These are phyloP conservation scores for Hemileccinum impolitum DNA, from an alignment of 768 basidiomycete species.

Conservation along the genomic window DNA sequence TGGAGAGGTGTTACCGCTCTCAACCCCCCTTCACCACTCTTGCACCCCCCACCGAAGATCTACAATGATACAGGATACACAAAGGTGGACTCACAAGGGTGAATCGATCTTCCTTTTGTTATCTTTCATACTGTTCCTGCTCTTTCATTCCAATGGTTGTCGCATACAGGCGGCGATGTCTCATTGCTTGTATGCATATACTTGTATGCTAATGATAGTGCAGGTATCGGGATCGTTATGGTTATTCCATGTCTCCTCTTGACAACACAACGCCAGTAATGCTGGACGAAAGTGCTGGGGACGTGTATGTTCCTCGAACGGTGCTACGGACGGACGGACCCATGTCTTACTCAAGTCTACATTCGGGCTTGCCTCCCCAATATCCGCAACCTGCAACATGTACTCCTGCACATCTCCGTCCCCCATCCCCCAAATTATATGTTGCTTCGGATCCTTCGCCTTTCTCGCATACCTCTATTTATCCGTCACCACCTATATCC, in stretches of 20 bases:
- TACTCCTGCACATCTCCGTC: slow-evolving; percentile 26
- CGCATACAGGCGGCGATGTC: slow-evolving; percentile 14
- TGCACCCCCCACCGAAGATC: slow-evolving; percentile 20
- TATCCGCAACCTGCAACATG: slow-evolving; percentile 11
- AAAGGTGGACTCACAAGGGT: slow-evolving; percentile 29
- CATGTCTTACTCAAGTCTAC: slow-evolving; percentile 8
- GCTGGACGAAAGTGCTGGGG: slow-evolving; percentile 27
- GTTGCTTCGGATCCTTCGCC: slow-evolving; percentile 22
- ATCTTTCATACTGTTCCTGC: not conserved
- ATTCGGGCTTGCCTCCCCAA: slow-evolving; percentile 2
- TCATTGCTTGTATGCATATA: slow-evolving; percentile 10
- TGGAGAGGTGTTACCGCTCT: slow-evolving; percentile 72
- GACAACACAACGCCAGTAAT: slow-evolving; percentile 35
- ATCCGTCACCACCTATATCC: slow-evolving; percentile 28
- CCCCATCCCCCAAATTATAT: slow-evolving; percentile 27
- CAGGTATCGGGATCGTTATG: slow-evolving; percentile 28
- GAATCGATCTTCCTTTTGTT: slow-evolving; percentile 11
- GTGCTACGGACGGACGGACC: slow-evolving; percentile 18
- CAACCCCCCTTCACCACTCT: slow-evolving; percentile 24
- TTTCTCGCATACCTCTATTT: slow-evolving; percentile 18
- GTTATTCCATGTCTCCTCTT: slow-evolving; percentile 28
- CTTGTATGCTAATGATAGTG: slow-evolving; percentile 15
- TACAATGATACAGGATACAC: slow-evolving; percentile 20
- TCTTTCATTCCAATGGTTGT: slow-evolving; percentile 3
- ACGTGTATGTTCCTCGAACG: slow-evolving; percentile 21